Base-by-base conservation (phyloP, 2,329 filamentous ascomycete species). In the Escovopsis sp. region DNA sequence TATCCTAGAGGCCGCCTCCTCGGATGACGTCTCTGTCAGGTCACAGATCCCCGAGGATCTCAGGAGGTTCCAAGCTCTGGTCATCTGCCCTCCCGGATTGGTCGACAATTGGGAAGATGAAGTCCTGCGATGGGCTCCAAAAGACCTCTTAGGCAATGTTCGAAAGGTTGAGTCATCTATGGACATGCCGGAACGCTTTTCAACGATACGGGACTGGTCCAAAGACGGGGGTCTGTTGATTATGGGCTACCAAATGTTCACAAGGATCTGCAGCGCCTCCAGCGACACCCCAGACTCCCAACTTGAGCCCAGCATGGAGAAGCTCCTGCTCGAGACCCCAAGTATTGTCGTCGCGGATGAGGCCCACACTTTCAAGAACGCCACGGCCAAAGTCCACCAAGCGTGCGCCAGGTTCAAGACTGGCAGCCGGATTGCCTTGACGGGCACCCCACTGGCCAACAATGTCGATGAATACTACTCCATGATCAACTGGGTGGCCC, bases 401-500 rank as follows among this genome's bases (percentile, higher is more conserved):
- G 68, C 73, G 6, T 74, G 79, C 18, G 63, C 64, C 2, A 58
- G 64, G 10, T 81, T 95, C 55, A 67, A 58, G 46, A 83, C 86
- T 0, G 73, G 66, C 42, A 80, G 72, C 46, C 77, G 87, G 10
- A 83, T 95, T 49, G 88, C 86, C 6, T 67, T 95, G 47, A 94
- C 87, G 1, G 88, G 87, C 1, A 89, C 87, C 0, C 88, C 88
- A 1, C 66, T 95, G 41, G 79, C 84, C 4, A 95, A 94, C 55
- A 83, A 85, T 41, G 76, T 94, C 0, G 66, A 73, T 26, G 88
- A 95, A 52, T 94, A 94, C 54, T 86, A 80, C 54, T 66, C 78
- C n/a, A 85, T 94, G 75, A 81, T 94, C 45, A 74, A 88, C 48
- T 94, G 86, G 85, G 77, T 91, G 40, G 80, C 85, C 2, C 83